Base-by-base conservation (phyloP, 345 rosid species). In the Noccaea caerulescens region DNA sequence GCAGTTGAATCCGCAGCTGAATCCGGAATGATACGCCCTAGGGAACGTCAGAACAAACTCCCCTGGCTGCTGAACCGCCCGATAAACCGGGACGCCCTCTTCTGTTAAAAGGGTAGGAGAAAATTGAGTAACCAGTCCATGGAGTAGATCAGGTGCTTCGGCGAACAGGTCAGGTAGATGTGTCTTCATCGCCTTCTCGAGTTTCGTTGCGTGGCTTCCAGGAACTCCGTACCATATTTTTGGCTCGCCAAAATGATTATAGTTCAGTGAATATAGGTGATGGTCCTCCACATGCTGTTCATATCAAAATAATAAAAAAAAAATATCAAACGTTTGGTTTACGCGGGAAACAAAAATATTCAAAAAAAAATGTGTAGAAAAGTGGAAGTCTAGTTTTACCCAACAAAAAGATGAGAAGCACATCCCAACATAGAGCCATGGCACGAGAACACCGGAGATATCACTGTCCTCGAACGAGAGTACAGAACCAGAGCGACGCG, bases 161-260 rank as follows among this genome's bases (percentile, higher is more conserved):
- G 87, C 86, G 43, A 93, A 93, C 71, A 93, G 59, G 80, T 86
- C 97, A 1, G 94, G 96, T 20, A 91, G 79, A 79, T 80, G 84
- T 69, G 81, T 89, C 57, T 71, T 81, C 95, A 91, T 91, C 43
- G 82, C 84, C 58, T 58, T 56, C 84, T 93, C 97, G 80, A 93
- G 72, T 7, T 76, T 45, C 9, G 90, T 65, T 60, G 98, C 97
- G 41, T 85, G 82, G 76, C 65, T 86, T 75, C 88, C 97, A 4
- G 97, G 90, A n/a, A 93, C 87, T 14, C 98, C 98, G 27, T 93
- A 93, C 98, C 98, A 93, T 46, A 91, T 64, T 76, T 91, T 91
- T 57, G 87, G 87, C 54, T 84, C 90, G 4, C 97, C 97, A 72
- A 78, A 89, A 63, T 91, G 99, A 46, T 85, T 73, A 49, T 89